These are phyloP conservation scores for Ophiostoma perfectum DNA, from an alignment of 2,329 filamentous ascomycete genomes.

Conservation along the genomic window DNA sequence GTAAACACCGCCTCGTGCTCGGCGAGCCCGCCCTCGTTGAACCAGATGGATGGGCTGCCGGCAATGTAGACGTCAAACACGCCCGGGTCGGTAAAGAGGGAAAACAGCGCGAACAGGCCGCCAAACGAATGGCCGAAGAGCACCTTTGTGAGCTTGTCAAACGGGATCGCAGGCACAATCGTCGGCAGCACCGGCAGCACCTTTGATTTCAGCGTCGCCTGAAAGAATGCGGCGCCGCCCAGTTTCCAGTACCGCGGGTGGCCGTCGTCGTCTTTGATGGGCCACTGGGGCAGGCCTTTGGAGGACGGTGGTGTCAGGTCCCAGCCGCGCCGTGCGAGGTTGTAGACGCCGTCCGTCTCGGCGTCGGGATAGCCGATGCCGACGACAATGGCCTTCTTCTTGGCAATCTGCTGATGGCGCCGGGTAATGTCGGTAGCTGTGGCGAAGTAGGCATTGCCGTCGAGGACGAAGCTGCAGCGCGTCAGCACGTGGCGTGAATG, in stretches of 20 bases:
- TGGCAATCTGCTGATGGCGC: slow-evolving; percentile 15
- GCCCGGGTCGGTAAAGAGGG: slow-evolving; percentile 23
- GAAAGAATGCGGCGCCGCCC: not conserved
- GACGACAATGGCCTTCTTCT: slow-evolving; percentile 20
- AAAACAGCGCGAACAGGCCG: slow-evolving; percentile 21
- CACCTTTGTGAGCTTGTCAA: slow-evolving; percentile 15
- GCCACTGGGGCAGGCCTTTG: slow-evolving; percentile 8
- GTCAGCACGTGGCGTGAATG: not conserved
- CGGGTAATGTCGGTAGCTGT: slow-evolving; percentile 23
- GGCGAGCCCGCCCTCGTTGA: slow-evolving; percentile 16
- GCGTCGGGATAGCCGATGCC: slow-evolving; percentile 23
- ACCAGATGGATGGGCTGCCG: slow-evolving; percentile 24
- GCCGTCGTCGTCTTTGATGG: slow-evolving; percentile 3
- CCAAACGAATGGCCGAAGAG: slow-evolving; percentile 25
- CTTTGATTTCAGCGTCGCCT: not conserved
- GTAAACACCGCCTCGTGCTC: slow-evolving; percentile 15
- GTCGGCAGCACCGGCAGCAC: slow-evolving; percentile 15
- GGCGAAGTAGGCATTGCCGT: slow-evolving; percentile 23
- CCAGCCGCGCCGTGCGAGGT: not conserved
- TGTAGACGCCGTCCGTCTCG: slow-evolving; percentile 10
- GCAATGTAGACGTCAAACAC: slow-evolving; percentile 21
- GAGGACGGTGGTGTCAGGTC: slow-evolving; percentile 22
- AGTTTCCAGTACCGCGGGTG: not conserved
- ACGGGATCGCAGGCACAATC: slow-evolving; percentile 15
- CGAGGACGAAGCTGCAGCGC: slow-evolving; percentile 16